Base-by-base conservation (phyloP, 2,329 filamentous ascomycete genomes). In the Plectosphaerella plurivora region DNA sequence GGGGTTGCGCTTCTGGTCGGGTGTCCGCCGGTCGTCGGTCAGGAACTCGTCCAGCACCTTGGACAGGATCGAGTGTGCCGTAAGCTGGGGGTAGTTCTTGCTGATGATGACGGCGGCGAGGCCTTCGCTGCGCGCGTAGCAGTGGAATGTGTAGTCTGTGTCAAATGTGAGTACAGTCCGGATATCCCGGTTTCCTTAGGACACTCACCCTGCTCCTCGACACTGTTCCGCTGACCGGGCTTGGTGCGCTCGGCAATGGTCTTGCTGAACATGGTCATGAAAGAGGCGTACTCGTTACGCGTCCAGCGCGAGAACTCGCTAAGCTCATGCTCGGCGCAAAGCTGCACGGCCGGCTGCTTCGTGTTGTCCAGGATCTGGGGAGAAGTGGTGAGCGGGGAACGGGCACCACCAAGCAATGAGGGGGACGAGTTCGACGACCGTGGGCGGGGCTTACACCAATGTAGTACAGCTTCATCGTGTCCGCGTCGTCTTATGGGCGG, bases 231-330 rank as follows among this genome's bases (percentile, higher is more conserved):
- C 71, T 91, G 85, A 51, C 88, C 91, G n/a, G 87, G 82, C 55
- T 78, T 78, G 55, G 91, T 96, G 62, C 89, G 82, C 73, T 95
- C 89, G 56, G 93, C 93, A 47, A 97, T 87, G 16, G 88, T 93
- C 72, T 90, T 90, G 70, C 84, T 83, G 75, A 95, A 93, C 63
- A 96, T 77, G 52, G 84, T 88, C 85, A 96, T 89, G 78, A 95
- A 83, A 60, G 81, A 75, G 65, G 73, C 76, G 76, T 78, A 50
- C 84, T 82, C 88, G 61, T 79, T 74, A 59, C 85, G 79, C 58
- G 88, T 93, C 75, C 95, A 96, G 70, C 87, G 83, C 54, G 85
- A 91, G 75, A 89, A 94, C 61, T 80, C 83, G 69, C 78, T 85
- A 59, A 96, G 79, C 63, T 95, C 88, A 69, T 86, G 87, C 71